phyloP scores from a whole-genome alignment of 2,329 filamentous ascomycete species.

The Thelonectria olida region DNA sequence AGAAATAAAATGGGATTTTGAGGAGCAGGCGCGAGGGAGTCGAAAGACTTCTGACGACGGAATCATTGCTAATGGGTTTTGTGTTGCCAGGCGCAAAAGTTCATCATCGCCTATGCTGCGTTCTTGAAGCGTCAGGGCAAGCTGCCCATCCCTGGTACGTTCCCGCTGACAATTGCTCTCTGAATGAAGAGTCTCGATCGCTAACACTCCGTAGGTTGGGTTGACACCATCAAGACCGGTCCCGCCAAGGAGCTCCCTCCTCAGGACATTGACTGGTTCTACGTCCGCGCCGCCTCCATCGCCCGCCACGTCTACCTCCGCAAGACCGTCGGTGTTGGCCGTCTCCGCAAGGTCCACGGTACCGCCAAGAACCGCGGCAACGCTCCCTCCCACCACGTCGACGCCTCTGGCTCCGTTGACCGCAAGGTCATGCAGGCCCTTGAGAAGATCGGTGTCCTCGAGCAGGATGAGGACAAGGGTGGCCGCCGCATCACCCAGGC shows the following conservation, averaged over 20 bases:
- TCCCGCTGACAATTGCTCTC: background rate
- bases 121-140: constrained; percentile 96
- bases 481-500: constrained; percentile 97
- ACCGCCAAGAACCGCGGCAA: constrained; percentile 96
- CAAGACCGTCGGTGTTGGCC: constrained; percentile 99
- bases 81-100: constrained; percentile 79
- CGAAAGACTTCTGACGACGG: constrained; percentile 78
- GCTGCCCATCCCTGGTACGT: constrained; percentile 87
- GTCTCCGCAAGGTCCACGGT: constrained; percentile 95
- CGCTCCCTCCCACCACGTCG: constrained; percentile 91
- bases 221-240: constrained; percentile 99
- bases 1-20: constrained; percentile 42
- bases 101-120: constrained; percentile 85
- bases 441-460: constrained; percentile 98
- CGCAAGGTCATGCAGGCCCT: constrained; percentile 97
- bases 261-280: constrained; percentile 98
- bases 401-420: constrained; percentile 94
- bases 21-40: constrained; percentile 78
- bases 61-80: constrained; percentile 72
- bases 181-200: background rate
- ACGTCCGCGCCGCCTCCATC: constrained; percentile 89
- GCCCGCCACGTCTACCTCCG: constrained; percentile 99
- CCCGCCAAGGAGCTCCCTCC: constrained; percentile 96
- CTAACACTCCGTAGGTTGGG: constrained; percentile 75
- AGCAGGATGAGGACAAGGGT: constrained; percentile 98